A percentile compares a stretch with the other conserved stretches of the same genome.
phyloP scores from a whole-genome alignment of 352 stramenopile genomes.

The Globisporangium carolinianum region DNA sequence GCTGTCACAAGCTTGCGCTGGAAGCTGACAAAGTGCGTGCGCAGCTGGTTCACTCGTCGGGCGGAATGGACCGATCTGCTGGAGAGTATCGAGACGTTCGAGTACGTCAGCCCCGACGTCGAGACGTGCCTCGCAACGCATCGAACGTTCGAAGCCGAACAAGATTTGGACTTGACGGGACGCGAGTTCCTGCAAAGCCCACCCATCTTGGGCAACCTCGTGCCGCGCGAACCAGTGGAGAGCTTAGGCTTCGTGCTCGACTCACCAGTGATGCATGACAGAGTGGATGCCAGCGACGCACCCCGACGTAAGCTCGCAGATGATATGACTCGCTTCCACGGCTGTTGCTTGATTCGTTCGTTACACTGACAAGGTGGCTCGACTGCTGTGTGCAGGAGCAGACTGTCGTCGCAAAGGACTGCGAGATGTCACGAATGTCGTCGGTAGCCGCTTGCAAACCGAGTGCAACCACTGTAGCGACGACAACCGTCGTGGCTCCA shows the following conservation, averaged over 20 bases:
- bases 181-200: constrained; percentile 61
- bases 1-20: no score
- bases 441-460: neutral
- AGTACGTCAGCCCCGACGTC: constrained; percentile 72
- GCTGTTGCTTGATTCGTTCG: neutral
- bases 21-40: no score
- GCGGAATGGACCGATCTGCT: constrained; percentile 52
- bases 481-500: neutral
- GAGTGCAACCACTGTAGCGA: neutral
- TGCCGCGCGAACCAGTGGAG: neutral
- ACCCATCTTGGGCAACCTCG: constrained; percentile 9
- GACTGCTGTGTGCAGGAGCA: neutral
- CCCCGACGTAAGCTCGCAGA: constrained; percentile 3
- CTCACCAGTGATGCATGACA: neutral
- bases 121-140: constrained; percentile 31
- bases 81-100: constrained; percentile 22
- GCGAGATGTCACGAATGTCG: constrained; percentile 1
- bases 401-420: neutral
- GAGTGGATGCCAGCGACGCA: neutral
- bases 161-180: constrained; percentile 60
- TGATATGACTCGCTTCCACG: no score
- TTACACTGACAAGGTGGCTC: neutral
- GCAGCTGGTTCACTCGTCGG: constrained; percentile 5
- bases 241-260: neutral
- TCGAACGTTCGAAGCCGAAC: constrained; percentile 29